Evolutionary conservation across 108 stramenopile species (phyloP).

Genomic region (Cyclotella atomus): DNA sequence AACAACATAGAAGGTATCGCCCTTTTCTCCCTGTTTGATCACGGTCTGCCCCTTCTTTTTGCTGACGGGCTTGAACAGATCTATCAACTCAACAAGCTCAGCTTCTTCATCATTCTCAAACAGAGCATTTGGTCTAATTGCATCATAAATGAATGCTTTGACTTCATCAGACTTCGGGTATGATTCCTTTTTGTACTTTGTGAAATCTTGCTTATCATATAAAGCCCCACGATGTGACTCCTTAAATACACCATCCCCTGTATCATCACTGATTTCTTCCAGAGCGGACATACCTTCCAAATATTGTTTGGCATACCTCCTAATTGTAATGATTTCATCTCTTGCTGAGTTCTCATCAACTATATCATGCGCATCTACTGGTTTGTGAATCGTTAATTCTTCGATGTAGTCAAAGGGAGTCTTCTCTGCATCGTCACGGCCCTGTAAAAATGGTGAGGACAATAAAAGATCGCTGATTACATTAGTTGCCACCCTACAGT

Average conservation of each 20-base stretch:
- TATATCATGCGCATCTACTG: conserved; percentile 17
- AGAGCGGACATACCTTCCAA: conserved; percentile 1
- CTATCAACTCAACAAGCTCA: conserved; percentile 69
- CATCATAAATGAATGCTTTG: conserved; percentile 56
- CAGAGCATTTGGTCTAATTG: conserved; percentile 64
- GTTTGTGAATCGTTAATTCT: conserved; percentile 1
- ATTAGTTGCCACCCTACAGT: too few relatives aligned
- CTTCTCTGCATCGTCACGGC: neutral
- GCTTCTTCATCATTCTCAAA: conserved; percentile 63
- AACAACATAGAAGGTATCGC: conserved; percentile 83
- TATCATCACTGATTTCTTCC: neutral
- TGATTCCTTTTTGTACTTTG: conserved; percentile 19
- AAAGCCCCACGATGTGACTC: conserved; percentile 23
- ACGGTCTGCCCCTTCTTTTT: conserved; percentile 48
- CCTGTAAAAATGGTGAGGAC: too few relatives aligned
- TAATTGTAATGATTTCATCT: conserved; percentile 8
- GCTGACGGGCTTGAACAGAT: conserved; percentile 63
- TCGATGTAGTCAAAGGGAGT: conserved; percentile 1
- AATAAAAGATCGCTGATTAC: too few relatives aligned
- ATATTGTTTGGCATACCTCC: conserved; percentile 10
- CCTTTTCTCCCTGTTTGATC: conserved; percentile 78
- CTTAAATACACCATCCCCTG: neutral
- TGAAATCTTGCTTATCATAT: conserved; percentile 46
- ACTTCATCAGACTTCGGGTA: conserved; percentile 34
- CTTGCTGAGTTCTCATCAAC: neutral